Evolutionary conservation across 495 filamentous ascomycete genomes (phyloP), one percentile per base, ranked within the genome.

Genomic region (Neurospora terricola): DNA sequence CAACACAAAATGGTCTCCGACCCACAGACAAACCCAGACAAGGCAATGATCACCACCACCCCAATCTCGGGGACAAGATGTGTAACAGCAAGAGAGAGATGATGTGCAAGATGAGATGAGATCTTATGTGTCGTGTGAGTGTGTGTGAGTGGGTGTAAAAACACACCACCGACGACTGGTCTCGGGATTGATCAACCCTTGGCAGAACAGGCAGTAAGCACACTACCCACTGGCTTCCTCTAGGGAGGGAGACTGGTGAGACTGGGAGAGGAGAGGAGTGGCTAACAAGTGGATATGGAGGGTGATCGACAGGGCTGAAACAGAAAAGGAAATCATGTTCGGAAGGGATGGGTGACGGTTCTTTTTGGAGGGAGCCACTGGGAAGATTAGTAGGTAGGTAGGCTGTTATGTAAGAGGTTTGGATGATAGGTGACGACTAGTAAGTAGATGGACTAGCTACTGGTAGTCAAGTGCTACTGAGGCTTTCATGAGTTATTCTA

Each of bases 301-400:
- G 40, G 59, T 42, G 77, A 78, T 78, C 75, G 72, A 71, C 77
- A 75, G 72, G 77, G 77, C 77, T 78, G 77, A 78, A 78, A 77
- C 75, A 69, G 54, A 66, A 54, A 62, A 66, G 54, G 54, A 34
- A 27, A 34, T 66, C 54, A 66, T 66, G 27, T 34, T 66, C 14
- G 12, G 12, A 66, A 66, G 54, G 27, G 54, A 66, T 34, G 54
- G 54, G 12, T 12, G 54, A 66, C 23, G 27, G 54, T 66, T 66
- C 27, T 66, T 34, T 16, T 34, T 4, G 54, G 54, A 66, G 54
- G 54, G 30, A 66, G 54, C 12, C 54, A 36, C 54, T 66, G 27
- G 27, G 27, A 34, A 66, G 54, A 36, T 36, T 66, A 36, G 54
- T 62, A 62, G 48, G 48, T 27, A 59, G 10, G 10, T 12, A 14